A percentile compares a stretch with the other conserved stretches of the same genome.
Conservation (phyloP, 805 yeast species). For the Maudiozyma serrabonitensis region DNA sequence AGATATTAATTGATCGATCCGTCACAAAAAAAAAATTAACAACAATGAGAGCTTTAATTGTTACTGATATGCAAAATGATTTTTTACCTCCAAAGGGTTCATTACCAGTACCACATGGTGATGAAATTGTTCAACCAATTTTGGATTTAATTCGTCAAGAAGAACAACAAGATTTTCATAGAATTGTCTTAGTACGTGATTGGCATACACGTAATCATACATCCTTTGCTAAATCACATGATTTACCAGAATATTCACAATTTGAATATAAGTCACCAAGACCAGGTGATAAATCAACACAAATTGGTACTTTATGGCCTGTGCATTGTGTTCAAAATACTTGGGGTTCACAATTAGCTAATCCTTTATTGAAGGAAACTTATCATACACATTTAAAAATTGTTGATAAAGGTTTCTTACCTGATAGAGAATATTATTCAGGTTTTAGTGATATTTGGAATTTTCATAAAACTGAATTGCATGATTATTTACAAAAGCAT, state of each 20-base stretch:
- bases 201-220: slow-evolving; percentile 79
- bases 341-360: slow-evolving; percentile 49
- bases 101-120: slow-evolving; percentile 61
- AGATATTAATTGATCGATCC: neutral
- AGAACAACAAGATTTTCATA: slow-evolving; percentile 42
- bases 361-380: slow-evolving; percentile 26
- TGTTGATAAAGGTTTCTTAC: slow-evolving; percentile 62
- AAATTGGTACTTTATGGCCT: slow-evolving; percentile 64
- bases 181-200: slow-evolving; percentile 68
- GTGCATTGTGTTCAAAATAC: slow-evolving; percentile 77
- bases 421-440: slow-evolving; percentile 77
- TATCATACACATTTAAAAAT: slow-evolving; percentile 32
- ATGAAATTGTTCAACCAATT: slow-evolving; percentile 45
- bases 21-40: neutral
- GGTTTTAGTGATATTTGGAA: slow-evolving; percentile 79
- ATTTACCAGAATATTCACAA: slow-evolving; percentile 39
- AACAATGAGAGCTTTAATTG: slow-evolving; percentile 43
- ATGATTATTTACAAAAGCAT: slow-evolving; percentile 35
- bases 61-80: slow-evolving; percentile 81
- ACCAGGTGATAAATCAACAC: slow-evolving; percentile 25
- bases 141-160: slow-evolving; percentile 35
- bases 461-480: slow-evolving; percentile 57
- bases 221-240: slow-evolving; percentile 72
- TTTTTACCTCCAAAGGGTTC: slow-evolving; percentile 74
- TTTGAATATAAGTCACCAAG: slow-evolving; percentile 44